Evolutionary conservation across 495 filamentous ascomycete species (phyloP), one percentile per base, ranked within the genome.

Genomic region (Penicillium simplicissimum): DNA sequence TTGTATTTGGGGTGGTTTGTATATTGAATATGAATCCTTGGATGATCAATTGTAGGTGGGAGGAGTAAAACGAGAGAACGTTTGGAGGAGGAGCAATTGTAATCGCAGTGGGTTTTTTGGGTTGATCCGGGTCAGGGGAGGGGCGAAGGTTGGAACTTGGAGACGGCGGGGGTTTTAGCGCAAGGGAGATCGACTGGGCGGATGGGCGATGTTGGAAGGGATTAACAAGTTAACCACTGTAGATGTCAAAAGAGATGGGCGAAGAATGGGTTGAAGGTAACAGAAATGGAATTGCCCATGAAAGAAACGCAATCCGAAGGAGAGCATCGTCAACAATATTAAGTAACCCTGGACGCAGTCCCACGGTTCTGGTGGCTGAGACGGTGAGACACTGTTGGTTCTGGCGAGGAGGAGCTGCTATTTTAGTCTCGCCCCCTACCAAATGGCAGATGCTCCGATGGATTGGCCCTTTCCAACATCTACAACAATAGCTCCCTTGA

Each of bases 141-240:
- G 62, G 60, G 34, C 58, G 60, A 59, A 62, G 43, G 9, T 38
- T 48, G 6, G 28, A 31, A 31, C 4, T 31, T 31, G 28, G 63
- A 56, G 63, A 53, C 58, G 52, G 64, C 53, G 60, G 64, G 64
- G 60, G 64, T 52, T 57, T 58, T 53, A 62, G 57, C 43, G 63
- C 60, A 66, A 62, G 60, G 60, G 60, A 63, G 67, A 67, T 70
- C 59, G 64, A 59, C 59, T n/a, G 28, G 51, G 51, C 21, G 28
- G 23, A 25, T 9, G 49, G 38, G 25, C 13, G 37, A 7, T 52
- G 34, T 11, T 47, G 35, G 34, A 37, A 23, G n/a, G 42, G 14
- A 45, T 31, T 31, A 31, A 31, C 28, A 31, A 31, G 36, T 31
- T 31, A 31, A 31, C 28, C 3, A 31, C 28, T 31, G 28, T 6